Base-by-base conservation (phyloP, 2,329 filamentous ascomycete genomes). In the Clarireedia monteithiana region DNA sequence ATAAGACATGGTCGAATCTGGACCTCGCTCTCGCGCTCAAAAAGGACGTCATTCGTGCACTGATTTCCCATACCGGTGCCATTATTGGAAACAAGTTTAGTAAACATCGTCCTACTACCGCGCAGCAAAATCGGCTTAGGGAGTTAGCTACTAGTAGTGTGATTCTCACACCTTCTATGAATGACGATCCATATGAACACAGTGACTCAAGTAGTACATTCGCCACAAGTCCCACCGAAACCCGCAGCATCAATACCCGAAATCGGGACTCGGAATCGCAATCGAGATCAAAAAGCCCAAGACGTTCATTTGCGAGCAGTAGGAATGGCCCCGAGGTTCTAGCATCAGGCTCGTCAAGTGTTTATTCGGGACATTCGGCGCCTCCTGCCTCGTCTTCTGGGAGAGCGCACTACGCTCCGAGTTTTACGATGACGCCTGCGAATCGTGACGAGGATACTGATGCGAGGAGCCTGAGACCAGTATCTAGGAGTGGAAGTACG, bases 1-100 rank as follows among this genome's bases (percentile, higher is more conserved):
- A 99, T 78, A 99, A 99, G 77, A 97, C 91, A 7, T 99, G 94
- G 94, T 96, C 91, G 6, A 99, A 97, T 69, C 80, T 99, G 6
- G 94, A 99, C 67, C 82, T 99, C 9, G 91, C 92, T 0, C 78
- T 97, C 48, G 88, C 91, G 14, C 79, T 99, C 53, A 97, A 99
- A 75, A 95, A 91, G 69, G 91, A 95, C 48, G 88, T 97, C 57
- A 89, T 96, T 68, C 89, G 91, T 67, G 92, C 94, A 0, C 79
- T 99, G 47, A 95, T 99, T 66, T 94, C 89, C 1, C 94, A 99
- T 68, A 91, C 92, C 0, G 94, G 94, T 38, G 91, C 94, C 56
- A 96, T 99, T 63, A 90, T 99, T 50, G 90, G 92, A 54, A 99
- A 99, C 78, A 99, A 99, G 69, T 89, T 99, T 72, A 89, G 86